Base-by-base conservation (phyloP, 352 stramenopile species). In the Stramenopiles sp. region DNA sequence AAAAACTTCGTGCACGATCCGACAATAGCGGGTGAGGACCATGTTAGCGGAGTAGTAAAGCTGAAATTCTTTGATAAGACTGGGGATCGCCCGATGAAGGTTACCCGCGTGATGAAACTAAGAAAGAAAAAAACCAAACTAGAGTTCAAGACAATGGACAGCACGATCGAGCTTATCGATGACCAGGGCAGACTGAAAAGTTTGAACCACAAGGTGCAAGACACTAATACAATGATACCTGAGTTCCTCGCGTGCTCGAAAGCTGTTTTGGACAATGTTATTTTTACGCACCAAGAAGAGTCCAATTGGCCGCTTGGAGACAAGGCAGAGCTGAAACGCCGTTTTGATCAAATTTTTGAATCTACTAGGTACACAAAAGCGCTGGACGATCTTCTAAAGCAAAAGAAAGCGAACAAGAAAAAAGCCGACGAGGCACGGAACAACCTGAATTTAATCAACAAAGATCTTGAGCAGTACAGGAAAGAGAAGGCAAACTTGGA, bases 261-360 rank as follows among this genome's bases (percentile, higher is more conserved):
- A 76, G 89, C 95, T 1, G 97, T 99, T 68, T 79, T 99, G 2
- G 94, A 99, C 74, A 96, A 96, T 78, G 95, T 99, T 25, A 93
- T 99, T 33, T 99, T 99, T 83, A 98, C 94, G 78, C 96, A 99
- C 82, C 95, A 99, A 76, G 87, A 96, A 77, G 92, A 97, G 32
- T 94, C 90, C 4, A 97, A 93, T 68, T 99, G 96, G 96, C 96
- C 96, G 6, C 77, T 97, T 53, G 82, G 85, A 68, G 94, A 98
- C 82, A 92, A 93, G 12, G 87, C 89, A 0, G 91, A 97, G 73
- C 82, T 99, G 1, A 99, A 99, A 84, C 98, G 98, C 80, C 85
- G 92, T 34, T 99, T 99, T 79, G 96, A 99, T 82, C 94, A 98
- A 77, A 99, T 99, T 73, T 99, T 99, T 77, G 95, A 99, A 82